These are phyloP conservation scores for Metschnikowia orientalis DNA, from an alignment of 805 yeast genomes.

Conservation along the genomic window DNA sequence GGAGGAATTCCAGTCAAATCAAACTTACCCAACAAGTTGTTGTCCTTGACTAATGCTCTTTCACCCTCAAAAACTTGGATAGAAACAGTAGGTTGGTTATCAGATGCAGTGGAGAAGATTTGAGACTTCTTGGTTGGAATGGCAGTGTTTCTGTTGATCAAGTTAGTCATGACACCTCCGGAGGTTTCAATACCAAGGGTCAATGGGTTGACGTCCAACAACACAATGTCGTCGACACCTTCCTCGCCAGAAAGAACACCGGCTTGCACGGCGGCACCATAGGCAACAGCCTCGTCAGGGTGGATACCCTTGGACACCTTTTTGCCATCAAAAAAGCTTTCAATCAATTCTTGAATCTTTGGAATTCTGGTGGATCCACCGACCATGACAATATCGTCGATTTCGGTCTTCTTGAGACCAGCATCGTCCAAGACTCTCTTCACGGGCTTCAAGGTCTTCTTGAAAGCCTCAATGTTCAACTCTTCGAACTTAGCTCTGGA, in stretches of 20 bases:
- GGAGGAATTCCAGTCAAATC: slow-evolving; percentile 23
- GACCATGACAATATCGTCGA: slow-evolving; percentile 21
- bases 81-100: slow-evolving; percentile 22
- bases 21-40: slow-evolving; percentile 22
- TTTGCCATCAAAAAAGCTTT: slow-evolving; percentile 19
- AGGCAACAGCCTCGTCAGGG: slow-evolving; percentile 49
- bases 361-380: slow-evolving; percentile 23
- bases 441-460: slow-evolving; percentile 21
- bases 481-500: slow-evolving; percentile 22
- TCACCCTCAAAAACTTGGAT: slow-evolving; percentile 21
- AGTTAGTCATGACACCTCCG: slow-evolving; percentile 22
- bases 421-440: slow-evolving; percentile 20
- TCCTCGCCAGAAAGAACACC: slow-evolving; percentile 23
- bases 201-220: slow-evolving; percentile 23
- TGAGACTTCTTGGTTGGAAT: slow-evolving; percentile 22
- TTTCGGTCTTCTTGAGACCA: slow-evolving; percentile 18
- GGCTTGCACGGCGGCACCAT: slow-evolving; percentile 72
- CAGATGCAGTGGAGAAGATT: slow-evolving; percentile 21
- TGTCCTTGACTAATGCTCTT: slow-evolving; percentile 22
- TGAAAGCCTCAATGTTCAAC: slow-evolving; percentile 20
- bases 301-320: slow-evolving; percentile 25
- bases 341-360: slow-evolving; percentile 20
- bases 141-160: slow-evolving; percentile 22
- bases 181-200: slow-evolving; percentile 22
- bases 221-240: slow-evolving; percentile 70